A percentile compares a stretch with the other conserved stretches of the same genome.
Evolutionary conservation across 2,329 filamentous ascomycete genomes (phyloP).

Genomic region (Colletotrichum tropicale): DNA sequence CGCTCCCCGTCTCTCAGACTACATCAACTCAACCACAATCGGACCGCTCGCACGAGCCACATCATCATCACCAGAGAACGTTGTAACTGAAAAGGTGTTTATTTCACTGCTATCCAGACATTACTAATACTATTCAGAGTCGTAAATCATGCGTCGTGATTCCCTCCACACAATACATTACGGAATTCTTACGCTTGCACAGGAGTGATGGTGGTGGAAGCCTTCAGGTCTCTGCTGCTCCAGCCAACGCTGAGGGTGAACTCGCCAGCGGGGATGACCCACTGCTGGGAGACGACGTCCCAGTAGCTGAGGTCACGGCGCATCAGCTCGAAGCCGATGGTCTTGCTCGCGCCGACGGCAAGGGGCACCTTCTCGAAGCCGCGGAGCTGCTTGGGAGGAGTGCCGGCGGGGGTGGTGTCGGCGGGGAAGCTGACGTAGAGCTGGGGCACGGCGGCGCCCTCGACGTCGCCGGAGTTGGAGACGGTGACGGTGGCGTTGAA

Average conservation of each 20-base stretch:
- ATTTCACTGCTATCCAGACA: neutral
- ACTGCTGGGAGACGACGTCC: conserved; percentile 47
- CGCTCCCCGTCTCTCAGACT: neutral
- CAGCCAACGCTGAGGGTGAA: conserved; percentile 33
- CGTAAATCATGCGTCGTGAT: conserved; percentile 1
- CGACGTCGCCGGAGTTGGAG: conserved; percentile 53
- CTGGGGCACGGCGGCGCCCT: conserved; percentile 57
- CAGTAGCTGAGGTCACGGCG: conserved; percentile 54
- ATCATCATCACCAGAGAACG: neutral
- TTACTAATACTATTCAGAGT: conserved; percentile 14
- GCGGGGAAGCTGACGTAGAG: conserved; percentile 54
- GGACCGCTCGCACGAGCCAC: neutral
- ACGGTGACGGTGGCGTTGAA: conserved; percentile 51
- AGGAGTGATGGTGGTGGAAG: conserved; percentile 9
- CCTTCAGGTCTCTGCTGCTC: conserved; percentile 28
- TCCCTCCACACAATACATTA: neutral
- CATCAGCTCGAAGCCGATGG: conserved; percentile 49
- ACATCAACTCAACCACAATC: neutral
- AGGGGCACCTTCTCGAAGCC: conserved; percentile 57
- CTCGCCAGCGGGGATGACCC: conserved; percentile 38
- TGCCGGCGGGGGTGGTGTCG: conserved; percentile 38
- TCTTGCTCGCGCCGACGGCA: conserved; percentile 40
- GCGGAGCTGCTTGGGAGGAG: conserved; percentile 53
- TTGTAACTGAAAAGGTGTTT: neutral
- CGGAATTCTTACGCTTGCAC: neutral